These are phyloP conservation scores for Kodamaea ohmeri DNA, from an alignment of 1,139 yeast genomes.

Conservation along the genomic window DNA sequence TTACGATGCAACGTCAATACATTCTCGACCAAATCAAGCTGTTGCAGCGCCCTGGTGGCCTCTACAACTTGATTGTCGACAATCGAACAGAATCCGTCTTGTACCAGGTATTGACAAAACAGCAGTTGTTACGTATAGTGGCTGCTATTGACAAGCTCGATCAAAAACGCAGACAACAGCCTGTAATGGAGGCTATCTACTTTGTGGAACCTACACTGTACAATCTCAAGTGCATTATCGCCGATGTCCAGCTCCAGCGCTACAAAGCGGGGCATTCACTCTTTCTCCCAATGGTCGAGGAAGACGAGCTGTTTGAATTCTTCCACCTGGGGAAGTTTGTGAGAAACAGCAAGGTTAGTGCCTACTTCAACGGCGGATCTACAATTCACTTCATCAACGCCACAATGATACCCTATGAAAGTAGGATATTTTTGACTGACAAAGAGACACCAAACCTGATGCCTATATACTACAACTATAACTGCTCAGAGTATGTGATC, in stretches of 20 bases:
- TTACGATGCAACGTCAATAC: constrained; percentile 36
- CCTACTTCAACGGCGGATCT: constrained; percentile 33
- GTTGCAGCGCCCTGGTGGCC: constrained; percentile 32
- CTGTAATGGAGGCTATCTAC: constrained; percentile 43
- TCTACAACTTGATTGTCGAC: constrained; percentile 41
- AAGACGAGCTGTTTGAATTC: constrained; percentile 25
- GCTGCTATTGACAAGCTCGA: constrained; percentile 43
- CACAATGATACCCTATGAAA: constrained; percentile 35
- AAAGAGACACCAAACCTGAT: constrained; percentile 51
- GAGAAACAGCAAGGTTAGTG: constrained; percentile 29
- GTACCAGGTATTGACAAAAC: constrained; percentile 36
- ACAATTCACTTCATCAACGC: constrained; percentile 29
- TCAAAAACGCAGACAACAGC: constrained; percentile 33
- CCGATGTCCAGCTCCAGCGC: constrained; percentile 39
- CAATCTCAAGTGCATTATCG: constrained; percentile 41
- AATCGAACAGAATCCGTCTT: constrained; percentile 36
- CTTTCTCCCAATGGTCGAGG: constrained; percentile 31
- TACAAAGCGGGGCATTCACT: constrained; percentile 41
- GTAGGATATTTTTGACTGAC: constrained; percentile 41
- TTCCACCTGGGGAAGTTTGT: constrained; percentile 30
- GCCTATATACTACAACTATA: constrained; percentile 69
- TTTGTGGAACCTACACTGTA: constrained; percentile 37
- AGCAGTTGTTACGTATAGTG: constrained; percentile 38
- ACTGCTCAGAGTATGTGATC: constrained; percentile 61
- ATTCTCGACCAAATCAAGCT: constrained; percentile 34